Evolutionary conservation across 192 early-diverging fungal species (phyloP), one percentile per base, ranked within the genome.

Genomic region (Coemansia sp.): DNA sequence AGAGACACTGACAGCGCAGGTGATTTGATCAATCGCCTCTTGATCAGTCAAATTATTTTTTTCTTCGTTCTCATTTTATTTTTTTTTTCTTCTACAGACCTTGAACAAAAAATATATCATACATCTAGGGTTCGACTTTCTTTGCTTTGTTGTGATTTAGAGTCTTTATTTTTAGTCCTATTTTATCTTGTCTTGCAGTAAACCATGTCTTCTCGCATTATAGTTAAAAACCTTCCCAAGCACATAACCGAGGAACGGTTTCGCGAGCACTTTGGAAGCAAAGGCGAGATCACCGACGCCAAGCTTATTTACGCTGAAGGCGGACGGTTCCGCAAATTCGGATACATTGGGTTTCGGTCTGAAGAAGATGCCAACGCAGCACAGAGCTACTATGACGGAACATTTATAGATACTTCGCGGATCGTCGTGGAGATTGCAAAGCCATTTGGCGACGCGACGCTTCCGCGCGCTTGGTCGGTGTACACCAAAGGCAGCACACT

Each of bases 171-270:
- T 14, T 48, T 49, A 48, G 48, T 50, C 11, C 17, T 33, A 20
- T 36, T 40, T 5, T 60, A 8, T 60, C 18, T 22, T 54, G 2
- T 54, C 8, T 17, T 32, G 22, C 2, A 42, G 8, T 49, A 49
- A 20, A 45, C 7, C 28, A 72, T 72, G 69, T 72, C 75, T 22
- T 76, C 90, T 22, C 91, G 97, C 51, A 86, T 99, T 30, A 92
- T 99, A 69, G 91, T 99, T 64, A 96, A 95, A 72, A 96, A 96
- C 83, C 85, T 99, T n/a, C 97, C 97, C 56, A 95, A 94, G 75
- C 85, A 95, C 71, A 80, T 94, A 32, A 88, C 86, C 14, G 87
- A 92, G 48, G 90, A 94, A 25, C 86, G 94, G 62, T 88, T 99
- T 67, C 85, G 89, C 34, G 90, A 90, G 56, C 94, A 95, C 77